Evolutionary conservation across 2,329 filamentous ascomycete genomes (phyloP).

Genomic region (Rugonectria rugulosa): DNA sequence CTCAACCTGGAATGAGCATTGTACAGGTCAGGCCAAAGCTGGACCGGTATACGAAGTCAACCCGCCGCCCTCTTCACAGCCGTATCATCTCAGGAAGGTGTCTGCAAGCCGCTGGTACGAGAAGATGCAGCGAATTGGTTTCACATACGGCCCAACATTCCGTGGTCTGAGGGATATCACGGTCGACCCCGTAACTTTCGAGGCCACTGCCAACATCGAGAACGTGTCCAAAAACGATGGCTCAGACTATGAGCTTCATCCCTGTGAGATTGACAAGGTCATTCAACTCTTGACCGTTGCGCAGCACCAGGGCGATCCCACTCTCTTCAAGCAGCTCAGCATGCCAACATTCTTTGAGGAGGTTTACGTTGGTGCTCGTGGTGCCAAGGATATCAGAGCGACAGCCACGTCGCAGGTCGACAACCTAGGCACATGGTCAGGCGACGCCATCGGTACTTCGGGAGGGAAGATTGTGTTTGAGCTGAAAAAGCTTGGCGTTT

Average conservation of each 20-base stretch:
- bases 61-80: conserved; percentile 21
- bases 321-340: conserved; percentile 30
- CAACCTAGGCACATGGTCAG: neutral
- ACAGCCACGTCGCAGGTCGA: neutral
- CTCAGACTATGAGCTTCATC: conserved; percentile 46
- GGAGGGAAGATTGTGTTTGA: neutral
- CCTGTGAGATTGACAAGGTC: conserved; percentile 26
- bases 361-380: conserved; percentile 15
- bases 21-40: conserved; percentile 12
- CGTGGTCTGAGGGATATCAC: conserved; percentile 32
- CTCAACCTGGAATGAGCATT: conserved; percentile 18
- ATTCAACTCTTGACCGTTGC: conserved; percentile 6
- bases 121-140: conserved; percentile 36
- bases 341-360: conserved; percentile 40
- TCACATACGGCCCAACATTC: conserved; percentile 44
- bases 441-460: neutral
- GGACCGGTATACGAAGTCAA: neutral
- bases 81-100: too few relatives aligned
- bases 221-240: conserved; percentile 26
- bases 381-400: too few relatives aligned
- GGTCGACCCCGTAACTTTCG: conserved; percentile 17
- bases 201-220: conserved; percentile 27
- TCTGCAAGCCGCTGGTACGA: conserved; percentile 35
- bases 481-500: conserved; percentile 13
- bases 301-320: conserved; percentile 31